phyloP scores from a whole-genome alignment of 129 eudicot genomes.

The Flaveria sonorensis region DNA sequence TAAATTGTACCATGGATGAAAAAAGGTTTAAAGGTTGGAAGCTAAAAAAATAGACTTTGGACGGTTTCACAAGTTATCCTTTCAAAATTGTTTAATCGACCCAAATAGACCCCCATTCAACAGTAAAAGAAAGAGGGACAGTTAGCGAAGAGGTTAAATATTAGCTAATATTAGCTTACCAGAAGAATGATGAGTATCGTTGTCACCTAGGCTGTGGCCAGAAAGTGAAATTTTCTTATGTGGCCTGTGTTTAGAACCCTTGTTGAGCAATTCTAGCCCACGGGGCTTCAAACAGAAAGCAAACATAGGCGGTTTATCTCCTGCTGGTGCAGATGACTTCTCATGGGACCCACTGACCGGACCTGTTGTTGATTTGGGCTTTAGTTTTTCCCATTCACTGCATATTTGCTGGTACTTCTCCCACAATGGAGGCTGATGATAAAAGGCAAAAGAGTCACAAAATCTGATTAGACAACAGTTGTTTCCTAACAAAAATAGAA shows the following conservation, averaged over 20 bases:
- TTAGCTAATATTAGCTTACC: conserved; percentile 41
- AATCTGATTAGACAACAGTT: neutral
- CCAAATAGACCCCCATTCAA: neutral
- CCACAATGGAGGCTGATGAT: conserved; percentile 91
- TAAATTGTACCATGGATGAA: too few relatives aligned
- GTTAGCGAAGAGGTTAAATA: neutral
- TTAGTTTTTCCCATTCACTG: conserved; percentile 73
- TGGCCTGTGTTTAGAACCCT: conserved; percentile 86
- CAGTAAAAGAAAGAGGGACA: neutral
- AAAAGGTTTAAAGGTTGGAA: neutral
- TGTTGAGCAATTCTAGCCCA: conserved; percentile 75
- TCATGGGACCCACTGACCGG: conserved; percentile 53
- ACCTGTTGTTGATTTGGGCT: conserved; percentile 38
- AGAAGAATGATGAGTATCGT: conserved; percentile 51
- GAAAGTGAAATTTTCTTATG: conserved; percentile 67
- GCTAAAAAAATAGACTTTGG: neutral
- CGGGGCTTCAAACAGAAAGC: conserved; percentile 87
- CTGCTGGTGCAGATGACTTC: conserved; percentile 51
- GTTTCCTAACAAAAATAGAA: conserved; percentile 1
- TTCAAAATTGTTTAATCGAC: neutral
- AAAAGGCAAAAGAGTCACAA: conserved; percentile 6
- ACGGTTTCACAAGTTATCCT: neutral
- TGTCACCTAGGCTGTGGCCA: conserved; percentile 63
- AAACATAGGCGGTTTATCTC: conserved; percentile 88
- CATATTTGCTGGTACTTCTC: conserved; percentile 76